These are phyloP conservation scores for Malus sieversii DNA, from an alignment of 306 rosid species.

Conservation along the genomic window DNA sequence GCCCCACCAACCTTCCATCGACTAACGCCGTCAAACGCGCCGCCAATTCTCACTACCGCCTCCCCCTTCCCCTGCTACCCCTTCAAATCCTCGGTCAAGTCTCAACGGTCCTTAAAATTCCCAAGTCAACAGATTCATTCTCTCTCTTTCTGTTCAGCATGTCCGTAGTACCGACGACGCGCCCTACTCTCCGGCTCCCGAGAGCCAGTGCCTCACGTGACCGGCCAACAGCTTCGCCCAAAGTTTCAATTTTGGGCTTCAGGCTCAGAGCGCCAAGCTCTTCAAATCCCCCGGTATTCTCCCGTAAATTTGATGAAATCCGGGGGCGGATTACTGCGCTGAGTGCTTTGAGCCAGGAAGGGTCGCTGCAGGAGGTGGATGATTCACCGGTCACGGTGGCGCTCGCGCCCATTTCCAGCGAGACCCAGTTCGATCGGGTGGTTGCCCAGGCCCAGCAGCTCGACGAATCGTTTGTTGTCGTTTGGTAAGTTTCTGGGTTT, in stretches of 20 bases:
- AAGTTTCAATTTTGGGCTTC: neutral
- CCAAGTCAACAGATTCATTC: neutral
- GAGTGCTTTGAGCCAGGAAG: constrained; percentile 23
- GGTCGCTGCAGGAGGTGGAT: constrained; percentile 33
- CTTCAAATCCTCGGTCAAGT: neutral
- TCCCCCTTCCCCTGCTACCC: neutral
- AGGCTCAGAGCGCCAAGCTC: neutral
- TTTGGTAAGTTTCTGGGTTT: constrained; percentile 30
- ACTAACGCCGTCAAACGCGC: no score
- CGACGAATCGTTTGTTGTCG: constrained; percentile 27
- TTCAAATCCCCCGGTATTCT: neutral
- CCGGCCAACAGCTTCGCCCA: neutral
- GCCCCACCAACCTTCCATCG: neutral
- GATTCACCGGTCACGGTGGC: constrained; percentile 43
- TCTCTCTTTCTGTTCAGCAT: constrained; percentile 10
- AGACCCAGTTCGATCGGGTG: constrained; percentile 40
- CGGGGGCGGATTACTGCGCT: neutral
- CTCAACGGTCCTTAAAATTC: neutral
- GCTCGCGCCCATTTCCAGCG: constrained; percentile 38
- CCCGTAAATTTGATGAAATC: constrained; percentile 8
- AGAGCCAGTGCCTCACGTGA: constrained; percentile 8
- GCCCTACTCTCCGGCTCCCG: constrained; percentile 1
- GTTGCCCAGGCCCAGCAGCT: constrained; percentile 32
- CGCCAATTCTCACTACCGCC: neutral
- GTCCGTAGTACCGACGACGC: constrained; percentile 28